Conservation (phyloP, 2,329 filamentous ascomycete species). For the Daldinia sp. region DNA sequence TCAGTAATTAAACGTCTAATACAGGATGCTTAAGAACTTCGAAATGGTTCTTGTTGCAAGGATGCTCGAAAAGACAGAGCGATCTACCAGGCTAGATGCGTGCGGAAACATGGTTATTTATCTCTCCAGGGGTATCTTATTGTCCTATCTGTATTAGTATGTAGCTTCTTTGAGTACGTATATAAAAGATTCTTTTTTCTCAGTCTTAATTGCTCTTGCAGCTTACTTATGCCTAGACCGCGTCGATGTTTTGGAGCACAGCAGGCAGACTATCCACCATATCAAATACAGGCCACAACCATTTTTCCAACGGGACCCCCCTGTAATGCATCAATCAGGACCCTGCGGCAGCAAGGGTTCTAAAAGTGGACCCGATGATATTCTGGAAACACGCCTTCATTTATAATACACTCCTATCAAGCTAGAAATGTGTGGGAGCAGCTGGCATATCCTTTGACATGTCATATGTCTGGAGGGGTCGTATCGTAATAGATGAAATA, state of each 20-base stretch:
- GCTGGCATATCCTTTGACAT: slow-evolving; percentile 29
- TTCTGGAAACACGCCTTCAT: slow-evolving; percentile 33
- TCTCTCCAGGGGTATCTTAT: slow-evolving; percentile 18
- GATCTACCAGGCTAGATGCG: slow-evolving; percentile 39
- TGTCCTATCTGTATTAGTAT: neutral
- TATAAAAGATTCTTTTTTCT: neutral
- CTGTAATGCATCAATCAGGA: slow-evolving; percentile 37
- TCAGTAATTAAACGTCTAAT: slow-evolving; percentile 34
- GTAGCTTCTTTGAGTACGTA: slow-evolving; percentile 1
- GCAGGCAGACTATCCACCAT: slow-evolving; percentile 4
- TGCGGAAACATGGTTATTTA: slow-evolving; percentile 46
- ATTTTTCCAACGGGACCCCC: slow-evolving; percentile 19
- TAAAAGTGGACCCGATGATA: slow-evolving; percentile 27
- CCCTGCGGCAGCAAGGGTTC: slow-evolving; percentile 30
- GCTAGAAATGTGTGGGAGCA: slow-evolving; percentile 9
- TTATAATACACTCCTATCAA: slow-evolving; percentile 25
- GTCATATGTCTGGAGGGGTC: slow-evolving; percentile 19
- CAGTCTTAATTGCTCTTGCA: neutral
- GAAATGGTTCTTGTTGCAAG: slow-evolving; percentile 33
- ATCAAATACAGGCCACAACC: slow-evolving; percentile 1
- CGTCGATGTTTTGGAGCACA: neutral
- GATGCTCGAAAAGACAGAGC: slow-evolving; percentile 35
- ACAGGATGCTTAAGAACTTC: slow-evolving; percentile 27
- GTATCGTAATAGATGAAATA: slow-evolving; percentile 2
- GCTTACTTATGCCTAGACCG: neutral